Percentiles rank a stretch among this genome's conserved stretches.
Conservation (phyloP, 2,329 filamentous ascomycete species). For the Calonectria ilicicola region DNA sequence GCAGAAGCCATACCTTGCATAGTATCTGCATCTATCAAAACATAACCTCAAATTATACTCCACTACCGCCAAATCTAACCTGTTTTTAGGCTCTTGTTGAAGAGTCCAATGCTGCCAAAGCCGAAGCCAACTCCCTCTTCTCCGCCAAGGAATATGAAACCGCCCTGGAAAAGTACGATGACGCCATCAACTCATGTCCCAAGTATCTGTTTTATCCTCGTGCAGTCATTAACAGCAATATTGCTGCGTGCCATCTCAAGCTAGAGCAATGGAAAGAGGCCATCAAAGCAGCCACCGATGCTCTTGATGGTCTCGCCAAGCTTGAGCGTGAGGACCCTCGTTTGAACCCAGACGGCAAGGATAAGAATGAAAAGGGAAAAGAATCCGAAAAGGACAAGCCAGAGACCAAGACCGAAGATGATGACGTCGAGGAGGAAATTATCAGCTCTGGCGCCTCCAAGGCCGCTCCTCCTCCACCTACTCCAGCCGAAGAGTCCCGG, state of each 20-base stretch:
- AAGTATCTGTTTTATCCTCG: slow-evolving; percentile 89
- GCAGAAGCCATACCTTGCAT: background rate
- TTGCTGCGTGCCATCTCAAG: slow-evolving; percentile 89
- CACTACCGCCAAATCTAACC: background rate
- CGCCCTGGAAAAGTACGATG: slow-evolving; percentile 86
- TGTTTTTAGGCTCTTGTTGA: slow-evolving; percentile 70
- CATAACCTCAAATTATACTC: no score
- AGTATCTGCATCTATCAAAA: background rate
- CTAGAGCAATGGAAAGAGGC: slow-evolving; percentile 88
- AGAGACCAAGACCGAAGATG: slow-evolving; percentile 53
- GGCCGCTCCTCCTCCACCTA: slow-evolving; percentile 54
- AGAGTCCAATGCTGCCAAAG: slow-evolving; percentile 80
- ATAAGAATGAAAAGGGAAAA: slow-evolving; percentile 55
- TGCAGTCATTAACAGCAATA: slow-evolving; percentile 88
- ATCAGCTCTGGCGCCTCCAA: slow-evolving; percentile 68
- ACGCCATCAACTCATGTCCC: slow-evolving; percentile 82
- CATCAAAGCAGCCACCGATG: slow-evolving; percentile 77
- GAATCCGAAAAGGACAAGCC: slow-evolving; percentile 54
- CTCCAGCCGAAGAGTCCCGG: slow-evolving; percentile 25
- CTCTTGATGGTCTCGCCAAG: slow-evolving; percentile 78
- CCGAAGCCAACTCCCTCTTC: slow-evolving; percentile 85
- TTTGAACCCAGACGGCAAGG: slow-evolving; percentile 35
- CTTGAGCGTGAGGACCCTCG: slow-evolving; percentile 58
- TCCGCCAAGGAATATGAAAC: slow-evolving; percentile 76
- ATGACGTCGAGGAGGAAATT: slow-evolving; percentile 67